Conservation (phyloP, 2,329 filamentous ascomycete genomes). For the Lecanosticta acicola region DNA sequence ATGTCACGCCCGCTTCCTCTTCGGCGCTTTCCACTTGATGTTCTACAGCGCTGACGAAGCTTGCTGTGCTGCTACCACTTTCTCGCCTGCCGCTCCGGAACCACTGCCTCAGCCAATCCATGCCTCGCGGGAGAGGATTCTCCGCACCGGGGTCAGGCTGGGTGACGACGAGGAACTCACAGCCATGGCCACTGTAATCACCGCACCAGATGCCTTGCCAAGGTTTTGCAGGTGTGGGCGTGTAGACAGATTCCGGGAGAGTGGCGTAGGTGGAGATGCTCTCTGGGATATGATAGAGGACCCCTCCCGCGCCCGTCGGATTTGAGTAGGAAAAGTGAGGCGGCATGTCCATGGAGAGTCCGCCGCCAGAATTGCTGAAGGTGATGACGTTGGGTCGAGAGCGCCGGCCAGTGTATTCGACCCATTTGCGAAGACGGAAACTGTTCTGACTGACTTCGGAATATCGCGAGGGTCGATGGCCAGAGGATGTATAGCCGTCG, state of each 20-base stretch:
- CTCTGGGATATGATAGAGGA: slow-evolving; percentile 40
- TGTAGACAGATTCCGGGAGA: slow-evolving; percentile 68
- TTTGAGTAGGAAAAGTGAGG: slow-evolving; percentile 22
- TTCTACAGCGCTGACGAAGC: slow-evolving; percentile 16
- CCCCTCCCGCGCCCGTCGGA: slow-evolving; percentile 3
- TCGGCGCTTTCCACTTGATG: neutral
- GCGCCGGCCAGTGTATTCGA: slow-evolving; percentile 52
- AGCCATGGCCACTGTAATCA: slow-evolving; percentile 82
- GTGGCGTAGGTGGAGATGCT: slow-evolving; percentile 63
- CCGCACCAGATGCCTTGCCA: slow-evolving; percentile 90
- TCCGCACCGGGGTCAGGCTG: slow-evolving; percentile 56
- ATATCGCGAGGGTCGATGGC: slow-evolving; percentile 48
- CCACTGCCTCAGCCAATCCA: slow-evolving; percentile 30
- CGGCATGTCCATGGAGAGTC: slow-evolving; percentile 29
- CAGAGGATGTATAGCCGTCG: slow-evolving; percentile 39
- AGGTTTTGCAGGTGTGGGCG: slow-evolving; percentile 70
- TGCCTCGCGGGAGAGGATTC: slow-evolving; percentile 36
- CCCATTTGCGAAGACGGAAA: slow-evolving; percentile 73
- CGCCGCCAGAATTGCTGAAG: slow-evolving; percentile 24
- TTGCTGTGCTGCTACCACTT: slow-evolving; percentile 18
- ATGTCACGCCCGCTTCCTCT: neutral
- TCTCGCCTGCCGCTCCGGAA: slow-evolving; percentile 23
- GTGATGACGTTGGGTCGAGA: slow-evolving; percentile 27
- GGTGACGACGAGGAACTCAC: slow-evolving; percentile 77
- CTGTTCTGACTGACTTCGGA: slow-evolving; percentile 61